phyloP scores from a whole-genome alignment of 257 asterid genomes.

The Thymus mandschuricus region DNA sequence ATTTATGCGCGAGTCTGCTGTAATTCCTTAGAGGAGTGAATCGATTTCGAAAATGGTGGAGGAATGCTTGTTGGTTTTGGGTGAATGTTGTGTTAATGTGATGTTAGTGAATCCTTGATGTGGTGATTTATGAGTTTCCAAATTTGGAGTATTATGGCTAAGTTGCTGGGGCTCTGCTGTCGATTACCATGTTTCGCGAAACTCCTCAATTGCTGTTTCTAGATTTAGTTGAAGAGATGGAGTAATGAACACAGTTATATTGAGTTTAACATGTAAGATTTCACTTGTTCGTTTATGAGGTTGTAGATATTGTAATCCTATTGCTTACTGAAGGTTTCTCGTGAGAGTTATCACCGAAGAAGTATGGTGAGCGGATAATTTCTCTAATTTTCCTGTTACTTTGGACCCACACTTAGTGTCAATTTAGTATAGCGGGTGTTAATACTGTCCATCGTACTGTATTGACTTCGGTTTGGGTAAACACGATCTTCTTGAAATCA shows the following conservation, averaged over 20 bases:
- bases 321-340: conserved; percentile 9
- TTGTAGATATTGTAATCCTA: conserved; percentile 2
- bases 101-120: conserved; percentile 18
- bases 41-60: conserved; percentile 19
- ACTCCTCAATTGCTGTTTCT: conserved; percentile 20
- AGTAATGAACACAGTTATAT: conserved; percentile 1
- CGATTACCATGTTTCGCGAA: conserved; percentile 14
- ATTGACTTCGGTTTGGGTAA: conserved; percentile 4
- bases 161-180: conserved; percentile 4
- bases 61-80: conserved; percentile 10
- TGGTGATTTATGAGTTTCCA: conserved; percentile 22
- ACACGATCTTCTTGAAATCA: conserved; percentile 10
- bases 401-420: no score
- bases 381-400: no score
- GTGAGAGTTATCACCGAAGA: neutral
- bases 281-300: conserved; percentile 3
- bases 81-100: neutral
- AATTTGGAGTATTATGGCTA: conserved; percentile 5
- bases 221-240: conserved; percentile 18
- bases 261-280: conserved; percentile 13
- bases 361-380: neutral
- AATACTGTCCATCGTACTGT: neutral
- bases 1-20: neutral
- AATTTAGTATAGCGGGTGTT: no score
- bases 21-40: conserved; percentile 22